Conservation (phyloP, 1,284 basidiomycete genomes). For the Mycena citricolor region DNA sequence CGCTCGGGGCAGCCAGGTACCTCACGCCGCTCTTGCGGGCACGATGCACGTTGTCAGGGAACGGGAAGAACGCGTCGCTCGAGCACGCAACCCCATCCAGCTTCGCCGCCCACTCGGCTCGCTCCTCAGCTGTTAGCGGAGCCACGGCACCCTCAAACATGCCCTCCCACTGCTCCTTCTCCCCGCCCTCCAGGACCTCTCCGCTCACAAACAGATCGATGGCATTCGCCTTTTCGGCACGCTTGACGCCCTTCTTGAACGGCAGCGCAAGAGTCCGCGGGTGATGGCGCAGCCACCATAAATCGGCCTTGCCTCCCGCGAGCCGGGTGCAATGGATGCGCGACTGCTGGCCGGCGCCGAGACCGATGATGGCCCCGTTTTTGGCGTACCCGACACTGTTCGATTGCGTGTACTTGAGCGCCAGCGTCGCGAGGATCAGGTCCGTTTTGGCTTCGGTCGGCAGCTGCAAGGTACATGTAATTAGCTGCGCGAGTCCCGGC, state of each 20-base stretch:
- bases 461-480: constrained; percentile 46
- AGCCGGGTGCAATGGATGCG: constrained; percentile 99
- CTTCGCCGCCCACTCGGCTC: constrained; percentile 67
- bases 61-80: constrained; percentile 99
- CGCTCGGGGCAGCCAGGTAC: constrained; percentile 93
- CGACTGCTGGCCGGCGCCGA: constrained; percentile 97
- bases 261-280: constrained; percentile 87
- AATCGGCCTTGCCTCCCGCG: constrained; percentile 96
- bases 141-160: constrained; percentile 79
- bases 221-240: constrained; percentile 97
- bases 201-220: constrained; percentile 97
- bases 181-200: constrained; percentile 83
- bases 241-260: constrained; percentile 97
- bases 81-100: constrained; percentile 89
- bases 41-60: constrained; percentile 97
- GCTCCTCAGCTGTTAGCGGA: constrained; percentile 73
- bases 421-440: constrained; percentile 91
- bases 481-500: neutral
- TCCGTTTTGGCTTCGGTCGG: constrained; percentile 77
- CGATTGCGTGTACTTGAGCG: constrained; percentile 98
- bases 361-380: constrained; percentile 91
- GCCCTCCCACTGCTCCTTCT: constrained; percentile 90
- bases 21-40: constrained; percentile 88
- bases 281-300: constrained; percentile 99
- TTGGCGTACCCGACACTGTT: constrained; percentile 98